Evolutionary conservation across 208 protist species (phyloP).

Genomic region (Trypanosoma melophagium): DNA sequence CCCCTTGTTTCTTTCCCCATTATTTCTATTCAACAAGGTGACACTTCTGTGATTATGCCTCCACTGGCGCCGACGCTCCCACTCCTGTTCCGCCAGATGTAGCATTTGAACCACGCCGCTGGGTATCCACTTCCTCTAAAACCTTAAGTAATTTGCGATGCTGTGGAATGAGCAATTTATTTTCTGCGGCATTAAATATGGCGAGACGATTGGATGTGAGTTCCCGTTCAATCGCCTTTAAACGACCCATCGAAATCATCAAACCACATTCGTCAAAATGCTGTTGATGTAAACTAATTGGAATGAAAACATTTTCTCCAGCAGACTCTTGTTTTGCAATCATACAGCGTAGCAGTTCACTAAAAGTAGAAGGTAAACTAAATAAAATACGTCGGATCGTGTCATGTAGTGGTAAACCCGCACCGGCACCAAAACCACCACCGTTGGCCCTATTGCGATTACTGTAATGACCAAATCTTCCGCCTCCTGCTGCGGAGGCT

Average conservation of each 20-base stretch:
- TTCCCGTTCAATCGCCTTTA: constrained; percentile 70
- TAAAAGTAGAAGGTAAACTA: constrained; percentile 69
- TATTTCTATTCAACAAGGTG: neutral
- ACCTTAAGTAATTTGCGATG: constrained; percentile 51
- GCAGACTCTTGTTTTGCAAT: constrained; percentile 61
- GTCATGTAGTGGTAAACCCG: constrained; percentile 58
- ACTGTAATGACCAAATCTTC: constrained; percentile 7
- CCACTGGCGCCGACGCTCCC: constrained; percentile 4
- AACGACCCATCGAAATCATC: constrained; percentile 67
- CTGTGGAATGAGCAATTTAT: constrained; percentile 76
- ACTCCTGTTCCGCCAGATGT: neutral
- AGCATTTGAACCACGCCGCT: constrained; percentile 29
- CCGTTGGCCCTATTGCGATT: constrained; percentile 4
- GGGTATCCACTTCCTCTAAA: constrained; percentile 63
- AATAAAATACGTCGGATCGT: constrained; percentile 77
- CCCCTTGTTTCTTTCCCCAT: neutral
- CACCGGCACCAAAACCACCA: constrained; percentile 4
- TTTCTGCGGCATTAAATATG: constrained; percentile 67
- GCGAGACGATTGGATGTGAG: constrained; percentile 85
- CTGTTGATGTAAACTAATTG: constrained; percentile 53
- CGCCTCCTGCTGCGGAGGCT: constrained; percentile 25
- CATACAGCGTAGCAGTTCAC: constrained; percentile 56
- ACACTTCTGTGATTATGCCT: constrained; percentile 9
- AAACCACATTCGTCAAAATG: constrained; percentile 57
- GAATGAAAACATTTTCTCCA: constrained; percentile 63